Percentiles rank a stretch among this genome's conserved stretches.
These are phyloP conservation scores for Tilletiopsis washingtonensis DNA, from an alignment of 1,284 basidiomycete species.

Conservation along the genomic window DNA sequence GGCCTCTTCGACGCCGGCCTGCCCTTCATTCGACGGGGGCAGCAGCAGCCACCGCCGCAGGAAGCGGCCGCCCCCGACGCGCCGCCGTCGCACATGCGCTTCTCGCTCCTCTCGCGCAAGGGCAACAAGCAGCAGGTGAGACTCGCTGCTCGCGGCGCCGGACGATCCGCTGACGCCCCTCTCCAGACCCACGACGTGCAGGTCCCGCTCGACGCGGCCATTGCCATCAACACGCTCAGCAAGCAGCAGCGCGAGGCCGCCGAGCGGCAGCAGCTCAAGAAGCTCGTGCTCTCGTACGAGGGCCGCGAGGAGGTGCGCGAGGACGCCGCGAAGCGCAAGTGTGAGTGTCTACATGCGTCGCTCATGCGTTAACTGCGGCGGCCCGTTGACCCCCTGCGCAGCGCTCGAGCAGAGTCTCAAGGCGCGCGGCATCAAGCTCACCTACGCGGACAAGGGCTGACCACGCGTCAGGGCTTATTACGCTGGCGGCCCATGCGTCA, in stretches of 20 bases:
- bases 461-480: not conserved
- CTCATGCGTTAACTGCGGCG: not conserved
- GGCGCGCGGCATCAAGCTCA: not conserved
- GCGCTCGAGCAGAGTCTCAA: not conserved
- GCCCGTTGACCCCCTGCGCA: not conserved
- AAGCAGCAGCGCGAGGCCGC: slow-evolving; percentile 36
- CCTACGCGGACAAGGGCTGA: not conserved
- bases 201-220: slow-evolving; percentile 29
- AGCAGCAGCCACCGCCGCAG: slow-evolving; percentile 51
- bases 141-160: no score
- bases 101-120: slow-evolving; percentile 84
- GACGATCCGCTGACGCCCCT: not conserved
- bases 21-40: slow-evolving; percentile 9
- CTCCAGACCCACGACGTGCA: slow-evolving; percentile 29
- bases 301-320: slow-evolving; percentile 13
- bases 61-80: slow-evolving; percentile 51
- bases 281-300: slow-evolving; percentile 50
- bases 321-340: slow-evolving; percentile 6
- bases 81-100: slow-evolving; percentile 66
- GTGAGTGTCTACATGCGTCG: not conserved
- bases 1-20: slow-evolving; percentile 13
- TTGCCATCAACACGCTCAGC: slow-evolving; percentile 36
- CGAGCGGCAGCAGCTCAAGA: slow-evolving; percentile 39
- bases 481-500: no score
- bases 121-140: slow-evolving; percentile 85